Percentiles rank a stretch among this genome's conserved stretches.
Conservation (phyloP, 192 early-diverging fungal genomes). For the Entophlyctis helioformis region DNA sequence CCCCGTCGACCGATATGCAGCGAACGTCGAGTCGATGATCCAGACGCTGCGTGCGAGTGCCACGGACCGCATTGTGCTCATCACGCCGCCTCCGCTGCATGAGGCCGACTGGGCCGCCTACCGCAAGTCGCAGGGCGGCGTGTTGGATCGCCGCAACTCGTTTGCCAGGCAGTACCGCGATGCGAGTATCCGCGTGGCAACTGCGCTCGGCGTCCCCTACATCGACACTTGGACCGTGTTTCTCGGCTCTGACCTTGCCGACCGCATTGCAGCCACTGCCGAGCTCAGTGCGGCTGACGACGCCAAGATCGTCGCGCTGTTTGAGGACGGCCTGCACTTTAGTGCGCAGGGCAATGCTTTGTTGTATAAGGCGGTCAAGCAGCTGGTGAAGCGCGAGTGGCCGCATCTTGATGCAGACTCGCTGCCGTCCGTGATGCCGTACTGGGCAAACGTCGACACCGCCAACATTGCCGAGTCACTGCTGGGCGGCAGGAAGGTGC, state of each 20-base stretch:
- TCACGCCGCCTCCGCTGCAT: slow-evolving; percentile 61
- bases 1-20: slow-evolving; percentile 34
- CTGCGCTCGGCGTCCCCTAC: slow-evolving; percentile 8
- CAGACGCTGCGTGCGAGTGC: slow-evolving; percentile 37
- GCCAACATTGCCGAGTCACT: too few relatives aligned
- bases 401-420: slow-evolving; percentile 36
- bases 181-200: slow-evolving; percentile 11
- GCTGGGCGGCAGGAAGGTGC: too few relatives aligned
- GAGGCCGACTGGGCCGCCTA: slow-evolving; percentile 30
- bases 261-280: too few relatives aligned
- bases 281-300: too few relatives aligned
- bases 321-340: slow-evolving; percentile 25
- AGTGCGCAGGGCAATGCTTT: slow-evolving; percentile 10
- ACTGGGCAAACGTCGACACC: too few relatives aligned
- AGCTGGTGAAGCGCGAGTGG: slow-evolving; percentile 22
- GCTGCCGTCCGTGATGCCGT: slow-evolving; percentile 22
- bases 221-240: slow-evolving; percentile 20
- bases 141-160: slow-evolving; percentile 1
- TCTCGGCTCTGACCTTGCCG: slow-evolving; percentile 3
- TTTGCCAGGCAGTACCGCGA: slow-evolving; percentile 14
- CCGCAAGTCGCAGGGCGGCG: slow-evolving; percentile 14
- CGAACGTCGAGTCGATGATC: slow-evolving; percentile 52
- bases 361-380: slow-evolving; percentile 11
- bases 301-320: slow-evolving; percentile 3
- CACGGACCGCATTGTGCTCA: slow-evolving; percentile 49